A percentile compares a stretch with the other conserved stretches of the same genome.
These are phyloP conservation scores for Fusarium robinianum DNA, from an alignment of 2,329 filamentous ascomycete species.

Conservation along the genomic window DNA sequence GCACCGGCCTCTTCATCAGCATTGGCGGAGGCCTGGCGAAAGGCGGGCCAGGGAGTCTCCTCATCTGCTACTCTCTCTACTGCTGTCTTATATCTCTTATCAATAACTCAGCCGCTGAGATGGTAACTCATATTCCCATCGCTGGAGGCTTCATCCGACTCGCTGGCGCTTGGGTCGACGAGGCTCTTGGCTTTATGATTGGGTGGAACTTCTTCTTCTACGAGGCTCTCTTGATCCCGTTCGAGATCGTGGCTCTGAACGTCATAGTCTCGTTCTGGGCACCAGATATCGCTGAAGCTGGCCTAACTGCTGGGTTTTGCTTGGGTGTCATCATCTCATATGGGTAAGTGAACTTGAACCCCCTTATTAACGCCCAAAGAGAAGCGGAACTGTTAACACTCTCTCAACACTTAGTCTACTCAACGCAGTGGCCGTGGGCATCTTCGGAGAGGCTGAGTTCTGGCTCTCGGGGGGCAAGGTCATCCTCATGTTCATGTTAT, in stretches of 20 bases:
- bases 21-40: constrained; percentile 13
- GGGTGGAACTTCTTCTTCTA: constrained; percentile 20
- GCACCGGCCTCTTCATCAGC: constrained; percentile 15
- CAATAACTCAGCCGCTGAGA: constrained; percentile 15
- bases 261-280: constrained; percentile 13
- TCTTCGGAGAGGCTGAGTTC: constrained; percentile 16
- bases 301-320: constrained; percentile 7
- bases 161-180: constrained; percentile 16
- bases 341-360: constrained; percentile 1
- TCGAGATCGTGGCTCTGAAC: constrained; percentile 14
- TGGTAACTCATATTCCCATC: constrained; percentile 12
- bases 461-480: constrained; percentile 12
- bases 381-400: not conserved
- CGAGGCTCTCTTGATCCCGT: constrained; percentile 13
- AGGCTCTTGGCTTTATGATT: constrained; percentile 17
- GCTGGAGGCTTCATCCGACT: constrained; percentile 15
- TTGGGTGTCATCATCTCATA: constrained; percentile 4
- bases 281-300: constrained; percentile 13
- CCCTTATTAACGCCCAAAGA: too few species aligned
- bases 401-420: constrained; percentile 1
- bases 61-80: constrained; percentile 14
- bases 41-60: constrained; percentile 10
- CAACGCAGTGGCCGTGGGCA: constrained; percentile 14
- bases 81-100: constrained; percentile 8
- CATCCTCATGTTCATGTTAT: constrained; percentile 14